phyloP scores from a whole-genome alignment of 2,329 filamentous ascomycete species.

The Paracorniculantispora psalliotae region DNA sequence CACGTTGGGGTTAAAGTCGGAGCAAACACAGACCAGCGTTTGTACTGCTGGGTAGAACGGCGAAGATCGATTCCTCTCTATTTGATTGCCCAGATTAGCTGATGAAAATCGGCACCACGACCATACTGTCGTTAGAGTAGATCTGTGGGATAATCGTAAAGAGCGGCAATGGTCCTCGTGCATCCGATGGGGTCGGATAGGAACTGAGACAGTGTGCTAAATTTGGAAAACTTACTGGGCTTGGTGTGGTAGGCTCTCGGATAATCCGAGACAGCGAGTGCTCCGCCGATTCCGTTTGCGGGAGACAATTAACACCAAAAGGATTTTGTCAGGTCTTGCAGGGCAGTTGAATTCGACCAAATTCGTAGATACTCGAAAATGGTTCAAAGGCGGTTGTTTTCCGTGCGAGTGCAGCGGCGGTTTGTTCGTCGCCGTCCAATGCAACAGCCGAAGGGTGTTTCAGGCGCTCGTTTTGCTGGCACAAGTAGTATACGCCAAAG shows the following conservation, averaged over 20 bases:
- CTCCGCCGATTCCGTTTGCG: neutral
- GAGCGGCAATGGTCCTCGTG: neutral
- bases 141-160: neutral
- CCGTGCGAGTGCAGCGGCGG: neutral
- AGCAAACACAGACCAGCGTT: neutral
- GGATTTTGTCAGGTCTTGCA: neutral
- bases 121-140: neutral
- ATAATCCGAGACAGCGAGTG: neutral
- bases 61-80: neutral
- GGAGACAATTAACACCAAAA: neutral
- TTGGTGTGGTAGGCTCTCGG: neutral
- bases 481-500: neutral
- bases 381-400: neutral
- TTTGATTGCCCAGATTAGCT: neutral
- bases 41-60: neutral
- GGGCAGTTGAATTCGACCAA: neutral
- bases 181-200: neutral
- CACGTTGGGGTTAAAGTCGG: neutral
- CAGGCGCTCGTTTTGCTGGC: neutral
- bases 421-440: neutral
- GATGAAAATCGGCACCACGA: neutral
- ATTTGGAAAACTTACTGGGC: neutral
- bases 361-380: neutral
- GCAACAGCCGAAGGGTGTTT: neutral
- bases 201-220: constrained; percentile 1